Percentiles rank a stretch among this genome's conserved stretches.
Evolutionary conservation across 2,329 filamentous ascomycete genomes (phyloP).

Genomic region (Ceratocystis colombiana): DNA sequence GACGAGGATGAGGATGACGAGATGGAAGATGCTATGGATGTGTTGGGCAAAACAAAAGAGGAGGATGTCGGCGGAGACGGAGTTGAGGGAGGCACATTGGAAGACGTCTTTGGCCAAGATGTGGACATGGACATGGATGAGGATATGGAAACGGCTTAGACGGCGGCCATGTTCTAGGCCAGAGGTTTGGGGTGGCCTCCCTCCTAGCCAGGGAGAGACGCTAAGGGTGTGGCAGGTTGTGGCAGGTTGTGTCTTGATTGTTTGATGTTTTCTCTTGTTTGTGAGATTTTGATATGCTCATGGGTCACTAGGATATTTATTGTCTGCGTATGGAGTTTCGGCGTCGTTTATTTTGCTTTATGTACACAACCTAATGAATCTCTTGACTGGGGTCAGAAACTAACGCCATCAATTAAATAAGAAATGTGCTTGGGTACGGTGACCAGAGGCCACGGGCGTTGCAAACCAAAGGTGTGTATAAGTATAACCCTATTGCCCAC

Average conservation of each 20-base stretch:
- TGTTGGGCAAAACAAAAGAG: conserved; percentile 36
- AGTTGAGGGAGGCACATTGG: conserved; percentile 42
- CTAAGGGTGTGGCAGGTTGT: neutral
- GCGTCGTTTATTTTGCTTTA: conserved; percentile 11
- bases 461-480: no score
- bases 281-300: conserved; percentile 6
- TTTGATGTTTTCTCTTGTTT: conserved; percentile 14
- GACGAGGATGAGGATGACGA: conserved; percentile 37
- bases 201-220: neutral
- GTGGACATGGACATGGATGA: conserved; percentile 49
- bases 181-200: neutral
- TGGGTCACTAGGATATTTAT: neutral
- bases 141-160: conserved; percentile 31
- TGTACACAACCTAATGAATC: no score
- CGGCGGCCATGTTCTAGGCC: neutral
- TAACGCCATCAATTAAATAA: no score
- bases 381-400: no score
- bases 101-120: conserved; percentile 47
- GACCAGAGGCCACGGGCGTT: no score
- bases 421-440: no score
- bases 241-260: neutral
- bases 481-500: accelerated
- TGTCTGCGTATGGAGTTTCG: conserved; percentile 21
- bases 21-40: conserved; percentile 40
- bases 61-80: conserved; percentile 40